Evolutionary conservation across 345 rosid species (phyloP).

Genomic region (Salix caprea): DNA sequence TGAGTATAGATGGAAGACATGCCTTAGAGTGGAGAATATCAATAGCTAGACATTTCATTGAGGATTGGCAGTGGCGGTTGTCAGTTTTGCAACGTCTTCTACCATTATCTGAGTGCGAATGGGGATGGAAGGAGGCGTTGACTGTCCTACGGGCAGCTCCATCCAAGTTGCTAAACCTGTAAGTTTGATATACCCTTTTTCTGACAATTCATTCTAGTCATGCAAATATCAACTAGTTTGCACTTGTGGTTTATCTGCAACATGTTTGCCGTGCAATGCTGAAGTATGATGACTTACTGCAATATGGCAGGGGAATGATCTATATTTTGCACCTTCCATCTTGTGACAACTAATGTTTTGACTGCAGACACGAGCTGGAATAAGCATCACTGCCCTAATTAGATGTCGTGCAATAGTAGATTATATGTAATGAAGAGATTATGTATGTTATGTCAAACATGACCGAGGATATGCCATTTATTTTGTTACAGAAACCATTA

Average conservation of each 20-base stretch:
- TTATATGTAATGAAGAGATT: not conserved
- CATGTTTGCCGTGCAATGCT: not conserved
- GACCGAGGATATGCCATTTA: no score
- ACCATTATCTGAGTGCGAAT: conserved; percentile 79
- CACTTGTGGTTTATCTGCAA: not conserved
- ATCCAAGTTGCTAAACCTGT: conserved; percentile 89
- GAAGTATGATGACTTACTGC: not conserved
- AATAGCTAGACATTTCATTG: conserved; percentile 63
- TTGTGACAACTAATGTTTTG: not conserved
- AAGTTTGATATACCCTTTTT: conserved; percentile 30
- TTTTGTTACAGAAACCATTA: not conserved
- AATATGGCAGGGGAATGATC: not conserved
- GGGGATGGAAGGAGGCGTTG: conserved; percentile 93
- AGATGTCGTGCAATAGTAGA: no score
- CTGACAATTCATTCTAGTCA: conserved; percentile 1
- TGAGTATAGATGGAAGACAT: conserved; percentile 51
- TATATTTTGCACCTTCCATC: not conserved
- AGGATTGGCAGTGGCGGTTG: conserved; percentile 96
- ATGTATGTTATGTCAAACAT: not conserved
- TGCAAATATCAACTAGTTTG: conserved; percentile 6
- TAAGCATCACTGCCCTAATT: not conserved
- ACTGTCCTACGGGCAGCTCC: conserved; percentile 88
- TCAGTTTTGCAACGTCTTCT: conserved; percentile 86
- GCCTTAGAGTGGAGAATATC: conserved; percentile 94
- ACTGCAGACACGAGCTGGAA: not conserved